These are phyloP conservation scores for Entomortierella chlamydospora DNA, from an alignment of 192 early-diverging fungal genomes.

Conservation along the genomic window DNA sequence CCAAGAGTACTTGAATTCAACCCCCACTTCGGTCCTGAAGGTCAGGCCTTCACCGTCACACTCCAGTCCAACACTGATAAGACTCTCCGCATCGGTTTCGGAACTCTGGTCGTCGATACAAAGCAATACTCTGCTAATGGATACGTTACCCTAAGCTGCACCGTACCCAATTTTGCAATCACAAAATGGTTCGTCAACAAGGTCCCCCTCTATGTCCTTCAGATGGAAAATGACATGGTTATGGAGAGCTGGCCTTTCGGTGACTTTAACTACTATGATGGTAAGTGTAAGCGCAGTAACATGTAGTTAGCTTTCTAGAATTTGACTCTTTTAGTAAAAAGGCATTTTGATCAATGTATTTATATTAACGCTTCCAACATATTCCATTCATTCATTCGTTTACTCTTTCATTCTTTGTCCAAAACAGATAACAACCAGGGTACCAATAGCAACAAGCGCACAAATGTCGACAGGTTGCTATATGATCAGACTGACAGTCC, in stretches of 20 bases:
- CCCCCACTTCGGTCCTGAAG: constrained; percentile 56
- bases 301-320: too few species aligned
- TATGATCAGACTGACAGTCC: constrained; percentile 17
- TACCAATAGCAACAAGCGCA: constrained; percentile 33
- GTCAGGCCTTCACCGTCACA: constrained; percentile 53
- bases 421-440: constrained; percentile 14
- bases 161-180: constrained; percentile 57
- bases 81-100: constrained; percentile 59
- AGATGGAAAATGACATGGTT: constrained; percentile 57
- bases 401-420: not conserved
- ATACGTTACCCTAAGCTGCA: constrained; percentile 55
- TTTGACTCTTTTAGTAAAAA: too few species aligned
- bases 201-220: constrained; percentile 61
- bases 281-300: constrained; percentile 6
- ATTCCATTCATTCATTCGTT: not conserved
- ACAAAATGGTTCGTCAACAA: constrained; percentile 54
- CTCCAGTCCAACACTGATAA: constrained; percentile 47
- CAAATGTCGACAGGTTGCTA: constrained; percentile 20
- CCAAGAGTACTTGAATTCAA: constrained; percentile 57
- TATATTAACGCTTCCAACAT: not conserved
- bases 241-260: constrained; percentile 59
- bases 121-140: constrained; percentile 58
- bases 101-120: constrained; percentile 60
- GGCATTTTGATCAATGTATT: too few species aligned
- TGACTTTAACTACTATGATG: constrained; percentile 56